Base-by-base conservation (phyloP, 352 stramenopile species). In the Globisporangium perplexum region DNA sequence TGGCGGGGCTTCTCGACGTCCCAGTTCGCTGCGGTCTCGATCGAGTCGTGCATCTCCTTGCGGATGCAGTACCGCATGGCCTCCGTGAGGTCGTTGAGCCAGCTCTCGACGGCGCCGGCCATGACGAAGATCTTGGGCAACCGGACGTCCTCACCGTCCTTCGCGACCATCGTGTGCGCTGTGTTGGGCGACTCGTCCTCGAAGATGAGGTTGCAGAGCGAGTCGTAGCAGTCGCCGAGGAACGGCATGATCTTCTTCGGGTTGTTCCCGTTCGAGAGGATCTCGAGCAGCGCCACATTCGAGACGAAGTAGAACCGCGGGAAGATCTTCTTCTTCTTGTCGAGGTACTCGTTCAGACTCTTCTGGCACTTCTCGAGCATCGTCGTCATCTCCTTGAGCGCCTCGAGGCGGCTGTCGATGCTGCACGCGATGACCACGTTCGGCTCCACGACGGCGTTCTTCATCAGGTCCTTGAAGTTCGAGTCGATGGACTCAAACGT, bases 161-260 rank as follows among this genome's bases (percentile, higher is more conserved):
- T 95, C 0, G 84, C 82, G 42, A 95, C 74, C 84, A 95, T 95
- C 12, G 83, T 92, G 43, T 90, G 77, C 0, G 85, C 83, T 0
- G 79, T 90, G 46, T 93, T 93, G 0, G 73, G 68, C 11, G 75
- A 90, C 3, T 79, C 76, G 22, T 93, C 83, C 26, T 93, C 79
- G 26, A 93, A 95, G 24, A 85, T 63, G 14, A 93, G 60, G 50
- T 95, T 72, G 26, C 77, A 96, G 4, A 99, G 69, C 15, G 96
- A 97, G 68, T 98, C 96, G 59, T 98, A 99, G 74, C 96, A 99
- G 69, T 98, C 95, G 15, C 92, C 89, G 8, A 99, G 72, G 63
- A 98, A 98, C 17, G 90, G 90, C 87, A 98, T 97, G 70, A 99
- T 98, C 69, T 98, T 98, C 59, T 96, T 96, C 2, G 96, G 96